A percentile compares a stretch with the other conserved stretches of the same genome.
Evolutionary conservation across 441 rosid genomes (phyloP).

Genomic region (Jatropha multifida): DNA sequence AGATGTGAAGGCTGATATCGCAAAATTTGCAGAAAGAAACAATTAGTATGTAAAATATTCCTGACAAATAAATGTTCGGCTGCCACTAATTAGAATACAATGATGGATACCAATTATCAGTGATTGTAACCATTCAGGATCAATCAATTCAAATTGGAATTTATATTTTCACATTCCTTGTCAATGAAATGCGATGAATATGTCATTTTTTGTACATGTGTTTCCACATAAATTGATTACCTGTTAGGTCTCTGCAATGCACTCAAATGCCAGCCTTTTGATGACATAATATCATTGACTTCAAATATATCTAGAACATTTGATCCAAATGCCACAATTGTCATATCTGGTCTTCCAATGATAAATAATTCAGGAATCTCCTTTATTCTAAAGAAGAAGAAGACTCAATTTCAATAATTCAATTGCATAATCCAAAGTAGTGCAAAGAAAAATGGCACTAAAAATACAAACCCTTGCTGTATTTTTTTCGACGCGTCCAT

Average conservation of each 20-base stretch:
- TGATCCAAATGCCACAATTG: slow-evolving; percentile 86
- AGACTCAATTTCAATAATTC: slow-evolving; percentile 10
- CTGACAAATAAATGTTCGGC: not conserved
- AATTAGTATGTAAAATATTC: slow-evolving; percentile 19
- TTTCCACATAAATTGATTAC: slow-evolving; percentile 27
- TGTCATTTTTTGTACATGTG: not conserved
- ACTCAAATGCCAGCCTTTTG: slow-evolving; percentile 96
- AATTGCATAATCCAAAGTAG: slow-evolving; percentile 12
- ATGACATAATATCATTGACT: slow-evolving; percentile 85
- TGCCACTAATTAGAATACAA: not conserved
- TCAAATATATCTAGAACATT: slow-evolving; percentile 73
- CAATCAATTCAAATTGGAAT: slow-evolving; percentile 1
- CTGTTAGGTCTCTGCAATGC: slow-evolving; percentile 96
- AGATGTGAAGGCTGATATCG: slow-evolving; percentile 76
- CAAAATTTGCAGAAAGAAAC: slow-evolving; percentile 8
- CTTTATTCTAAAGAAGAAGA: slow-evolving; percentile 49
- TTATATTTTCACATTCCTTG: not conserved
- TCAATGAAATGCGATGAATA: slow-evolving; percentile 3
- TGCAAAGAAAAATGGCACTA: not conserved
- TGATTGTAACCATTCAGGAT: not conserved
- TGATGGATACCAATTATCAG: not conserved
- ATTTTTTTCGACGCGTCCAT: slow-evolving; percentile 82
- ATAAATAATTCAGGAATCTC: slow-evolving; percentile 72
- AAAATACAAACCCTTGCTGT: slow-evolving; percentile 56
- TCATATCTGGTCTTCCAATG: slow-evolving; percentile 91